phyloP scores from a whole-genome alignment of 139 green algal genomes.

The Chlorokybus atmophyticus region DNA sequence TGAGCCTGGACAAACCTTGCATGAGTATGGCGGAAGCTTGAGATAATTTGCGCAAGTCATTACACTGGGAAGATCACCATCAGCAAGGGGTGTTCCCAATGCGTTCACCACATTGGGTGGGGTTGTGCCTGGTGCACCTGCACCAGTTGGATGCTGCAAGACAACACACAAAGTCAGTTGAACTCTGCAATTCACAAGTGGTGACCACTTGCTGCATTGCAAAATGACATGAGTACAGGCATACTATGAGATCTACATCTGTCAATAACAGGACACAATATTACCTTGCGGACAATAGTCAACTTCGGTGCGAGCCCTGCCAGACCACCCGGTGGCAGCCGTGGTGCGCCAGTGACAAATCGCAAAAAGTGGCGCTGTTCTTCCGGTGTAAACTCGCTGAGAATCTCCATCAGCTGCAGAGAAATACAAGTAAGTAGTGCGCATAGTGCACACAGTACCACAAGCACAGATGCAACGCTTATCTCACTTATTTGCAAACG shows the following conservation, averaged over 20 bases:
- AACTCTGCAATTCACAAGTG: no score
- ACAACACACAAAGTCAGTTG: no score
- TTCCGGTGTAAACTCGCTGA: constrained; percentile 61
- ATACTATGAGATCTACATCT: no score
- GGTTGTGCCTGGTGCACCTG: no score
- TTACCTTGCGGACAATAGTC: constrained; percentile 96
- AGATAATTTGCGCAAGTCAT: constrained; percentile 99
- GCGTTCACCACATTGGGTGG: not conserved
- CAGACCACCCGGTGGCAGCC: constrained; percentile 82
- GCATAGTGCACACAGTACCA: no score
- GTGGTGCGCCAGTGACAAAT: constrained; percentile 89
- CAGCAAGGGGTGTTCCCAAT: constrained; percentile 24
- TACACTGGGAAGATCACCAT: constrained; percentile 84
- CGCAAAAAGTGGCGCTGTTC: constrained; percentile 86
- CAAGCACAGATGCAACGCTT: no score
- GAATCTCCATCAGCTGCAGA: constrained; percentile 61
- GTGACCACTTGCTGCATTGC: no score
- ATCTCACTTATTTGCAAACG: no score
- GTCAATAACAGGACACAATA: no score
- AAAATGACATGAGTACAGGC: no score
- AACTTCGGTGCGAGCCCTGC: constrained; percentile 73
- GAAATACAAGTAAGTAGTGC: not conserved
- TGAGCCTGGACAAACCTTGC: constrained; percentile 35
- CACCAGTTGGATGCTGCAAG: no score
- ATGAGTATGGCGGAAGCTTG: constrained; percentile 93